phyloP scores from a whole-genome alignment of 2,329 filamentous ascomycete species.

The Cadophora sp. region DNA sequence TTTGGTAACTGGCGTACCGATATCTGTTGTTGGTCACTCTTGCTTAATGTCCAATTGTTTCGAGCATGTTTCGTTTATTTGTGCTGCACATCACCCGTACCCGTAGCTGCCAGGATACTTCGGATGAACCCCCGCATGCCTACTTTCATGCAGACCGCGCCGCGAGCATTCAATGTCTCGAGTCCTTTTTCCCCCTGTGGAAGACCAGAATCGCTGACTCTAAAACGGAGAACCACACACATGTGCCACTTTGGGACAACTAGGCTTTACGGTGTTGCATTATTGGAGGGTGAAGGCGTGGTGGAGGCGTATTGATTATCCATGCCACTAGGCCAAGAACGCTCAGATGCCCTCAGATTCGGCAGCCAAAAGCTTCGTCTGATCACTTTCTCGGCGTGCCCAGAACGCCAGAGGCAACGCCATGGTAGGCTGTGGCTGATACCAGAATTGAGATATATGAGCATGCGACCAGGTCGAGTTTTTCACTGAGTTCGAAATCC shows the following conservation, averaged over 20 bases:
- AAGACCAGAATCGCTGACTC: not conserved
- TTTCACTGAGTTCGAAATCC: not conserved
- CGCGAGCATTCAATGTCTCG: not conserved
- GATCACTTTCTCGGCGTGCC: not conserved
- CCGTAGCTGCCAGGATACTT: not conserved
- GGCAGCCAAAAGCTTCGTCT: not conserved
- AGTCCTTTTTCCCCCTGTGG: not conserved
- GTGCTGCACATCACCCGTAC: not conserved
- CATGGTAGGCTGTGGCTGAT: not conserved
- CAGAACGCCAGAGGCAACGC: not conserved
- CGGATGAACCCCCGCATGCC: not conserved
- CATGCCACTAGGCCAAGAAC: not conserved
- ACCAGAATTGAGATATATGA: not conserved
- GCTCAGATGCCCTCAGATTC: conserved; percentile 1
- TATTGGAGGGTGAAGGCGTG: not conserved
- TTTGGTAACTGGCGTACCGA: too few species aligned
- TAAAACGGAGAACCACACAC: not conserved
- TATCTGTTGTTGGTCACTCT: too few species aligned
- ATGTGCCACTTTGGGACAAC: not conserved
- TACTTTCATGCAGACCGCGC: not conserved
- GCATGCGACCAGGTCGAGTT: not conserved
- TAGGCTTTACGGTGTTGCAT: not conserved
- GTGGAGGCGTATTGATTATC: not conserved
- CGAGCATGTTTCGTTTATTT: not conserved
- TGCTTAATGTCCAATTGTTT: not conserved